A percentile compares a stretch with the other conserved stretches of the same genome.
phyloP scores from a whole-genome alignment of 352 stramenopile species.

The Phytophthora fragariaefolia region DNA sequence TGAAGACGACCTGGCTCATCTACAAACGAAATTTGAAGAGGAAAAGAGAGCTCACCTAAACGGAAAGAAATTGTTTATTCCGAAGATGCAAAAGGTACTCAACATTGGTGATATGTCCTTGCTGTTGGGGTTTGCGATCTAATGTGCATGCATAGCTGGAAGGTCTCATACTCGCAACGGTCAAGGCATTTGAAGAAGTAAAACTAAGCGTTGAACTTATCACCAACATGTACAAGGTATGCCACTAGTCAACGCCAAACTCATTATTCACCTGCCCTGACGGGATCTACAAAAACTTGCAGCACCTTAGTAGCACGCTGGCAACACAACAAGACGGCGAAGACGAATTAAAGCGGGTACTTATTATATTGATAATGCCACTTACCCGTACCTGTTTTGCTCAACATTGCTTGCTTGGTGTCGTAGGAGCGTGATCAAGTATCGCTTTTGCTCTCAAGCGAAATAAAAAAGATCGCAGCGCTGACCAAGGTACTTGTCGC shows the following conservation, averaged over 20 bases:
- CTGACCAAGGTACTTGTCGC: conserved; percentile 78
- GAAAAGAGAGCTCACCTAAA: conserved; percentile 71
- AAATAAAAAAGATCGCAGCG: conserved; percentile 83
- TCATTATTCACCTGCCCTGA: background rate
- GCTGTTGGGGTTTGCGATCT: background rate
- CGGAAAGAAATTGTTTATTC: conserved; percentile 69
- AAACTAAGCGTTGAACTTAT: conserved; percentile 87
- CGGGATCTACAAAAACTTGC: background rate
- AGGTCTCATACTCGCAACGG: conserved; percentile 60
- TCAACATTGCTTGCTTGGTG: background rate
- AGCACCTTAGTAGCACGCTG: conserved; percentile 60
- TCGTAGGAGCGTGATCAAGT: conserved; percentile 61
- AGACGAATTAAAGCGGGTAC: conserved; percentile 59
- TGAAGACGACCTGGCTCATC: conserved; percentile 71
- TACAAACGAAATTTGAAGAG: conserved; percentile 74
- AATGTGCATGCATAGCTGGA: conserved; percentile 48
- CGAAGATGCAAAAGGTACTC: conserved; percentile 70
- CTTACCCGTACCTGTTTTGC: background rate
- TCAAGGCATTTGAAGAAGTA: conserved; percentile 73
- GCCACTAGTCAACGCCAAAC: background rate
- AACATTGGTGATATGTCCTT: background rate
- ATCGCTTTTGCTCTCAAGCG: conserved; percentile 49
- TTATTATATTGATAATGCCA: too few species aligned
- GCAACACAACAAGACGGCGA: conserved; percentile 61
- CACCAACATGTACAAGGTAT: conserved; percentile 89